Evolutionary conservation across 306 rosid genomes (phyloP), one percentile per base, ranked within the genome.

Genomic region (apple (Malus domestica)): DNA sequence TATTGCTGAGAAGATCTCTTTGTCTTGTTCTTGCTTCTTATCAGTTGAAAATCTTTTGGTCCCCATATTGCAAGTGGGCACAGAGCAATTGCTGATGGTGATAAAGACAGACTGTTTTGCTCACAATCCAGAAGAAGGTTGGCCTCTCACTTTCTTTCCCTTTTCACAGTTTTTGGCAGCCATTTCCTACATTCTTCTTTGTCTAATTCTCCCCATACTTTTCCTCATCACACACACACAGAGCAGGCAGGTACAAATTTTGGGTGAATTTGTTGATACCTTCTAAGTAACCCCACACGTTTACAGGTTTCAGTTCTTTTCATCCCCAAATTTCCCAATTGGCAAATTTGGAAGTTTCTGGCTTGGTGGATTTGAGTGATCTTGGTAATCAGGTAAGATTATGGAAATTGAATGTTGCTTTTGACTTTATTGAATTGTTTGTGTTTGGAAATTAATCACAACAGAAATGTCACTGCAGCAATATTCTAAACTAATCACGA

Each of bases 41-140:
- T 81, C 84, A 87, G 79, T 85, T 49, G 55, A 15, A 85, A 80
- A 72, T 85, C 51, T 52, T 52, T 80, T 85, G 93, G 87, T 87
- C 96, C 96, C 92, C 77, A 80, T 32, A 79, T 78, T 81, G 87
- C 82, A 90, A 92, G 89, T 88, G 87, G 91, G 78, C 86, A 76
- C 84, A 60, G 77, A 82, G 77, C 79, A 78, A 74, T 68, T 84
- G 80, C 69, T 70, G 85, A 70, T 80, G 73, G 33, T 82, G 90
- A 93, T 76, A 68, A 77, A 67, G 86, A 89, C 90, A 79, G 78
- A 78, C 85, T 76, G 54, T 75, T 23, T 60, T 84, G 74, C 87
- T 70, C 77, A 70, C 75, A 58, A 67, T 79, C 86, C 84, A 54
- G 46, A 85, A 82, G 85, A 79, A 80, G 97, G 91, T 90, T 80